Evolutionary conservation across 352 stramenopile species (phyloP).

Genomic region (Thraustotheca clavata): DNA sequence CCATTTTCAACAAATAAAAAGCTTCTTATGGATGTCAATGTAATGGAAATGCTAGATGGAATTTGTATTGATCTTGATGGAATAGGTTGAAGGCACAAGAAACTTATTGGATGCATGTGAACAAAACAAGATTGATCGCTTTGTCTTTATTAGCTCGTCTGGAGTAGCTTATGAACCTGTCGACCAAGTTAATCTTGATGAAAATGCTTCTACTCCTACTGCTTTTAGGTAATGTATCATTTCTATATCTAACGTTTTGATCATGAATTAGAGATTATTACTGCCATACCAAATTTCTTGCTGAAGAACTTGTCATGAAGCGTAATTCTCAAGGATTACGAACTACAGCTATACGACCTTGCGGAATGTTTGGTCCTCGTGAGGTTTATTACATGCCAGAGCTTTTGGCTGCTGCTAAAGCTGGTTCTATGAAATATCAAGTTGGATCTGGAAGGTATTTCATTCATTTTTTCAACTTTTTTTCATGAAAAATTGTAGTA

Average conservation of each 20-base stretch:
- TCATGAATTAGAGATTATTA: slow-evolving; percentile 19
- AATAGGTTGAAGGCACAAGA: slow-evolving; percentile 22
- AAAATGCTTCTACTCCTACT: slow-evolving; percentile 21
- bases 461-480: not conserved
- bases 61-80: too few species aligned
- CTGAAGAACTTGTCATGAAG: slow-evolving; percentile 24
- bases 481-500: not conserved
- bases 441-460: slow-evolving; percentile 22
- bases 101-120: slow-evolving; percentile 25
- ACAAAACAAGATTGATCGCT: slow-evolving; percentile 23
- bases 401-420: slow-evolving; percentile 13
- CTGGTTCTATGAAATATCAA: slow-evolving; percentile 11
- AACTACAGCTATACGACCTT: slow-evolving; percentile 20
- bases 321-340: not conserved
- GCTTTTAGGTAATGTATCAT: slow-evolving; percentile 9
- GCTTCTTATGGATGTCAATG: slow-evolving; percentile 21
- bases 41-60: too few species aligned
- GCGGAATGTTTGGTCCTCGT: slow-evolving; percentile 27
- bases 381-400: slow-evolving; percentile 24
- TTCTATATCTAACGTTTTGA: not conserved
- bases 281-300: slow-evolving; percentile 23
- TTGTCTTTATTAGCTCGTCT: slow-evolving; percentile 28
- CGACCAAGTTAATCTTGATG: slow-evolving; percentile 23
- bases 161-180: slow-evolving; percentile 27
- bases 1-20: slow-evolving; percentile 7